Evolutionary conservation across 2,329 filamentous ascomycete species (phyloP), one percentile per base, ranked within the genome.

Genomic region (Cordyceps javanica): DNA sequence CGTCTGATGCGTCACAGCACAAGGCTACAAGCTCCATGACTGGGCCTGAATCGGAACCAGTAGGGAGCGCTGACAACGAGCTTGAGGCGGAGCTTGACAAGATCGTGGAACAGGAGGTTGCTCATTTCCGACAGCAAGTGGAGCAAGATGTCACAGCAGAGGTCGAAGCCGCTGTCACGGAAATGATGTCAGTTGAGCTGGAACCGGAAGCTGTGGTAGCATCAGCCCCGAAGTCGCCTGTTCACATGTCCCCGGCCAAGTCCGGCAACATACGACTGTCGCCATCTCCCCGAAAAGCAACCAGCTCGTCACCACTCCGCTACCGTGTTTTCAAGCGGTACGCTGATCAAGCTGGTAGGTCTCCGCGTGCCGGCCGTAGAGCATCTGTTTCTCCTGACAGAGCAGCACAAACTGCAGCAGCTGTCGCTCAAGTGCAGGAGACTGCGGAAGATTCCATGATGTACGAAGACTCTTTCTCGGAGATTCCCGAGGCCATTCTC

Each of bases 401-500:
- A 21, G 42, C 51, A 32, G 58, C 16, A 51, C 30, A 45, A 49
- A 50, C 46, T 11, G 28, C 25, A 21, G 14, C 45, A 16, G 26
- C 2, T 9, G 28, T 21, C 28, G 36, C 38, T 11, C n/a, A 32
- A 25, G 28, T 21, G 4, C 55, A 57, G 10, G 45, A 57, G n/a
- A 14, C 30, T 9, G 19, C 25, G 9, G 23, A 72, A 2, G 69
- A 73, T 23, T 65, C 69, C 2, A 69, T 67, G 39, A 51, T 67
- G 28, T 80, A 82, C 45, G 78, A 82, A 1, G 81, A 83, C 60
- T 82, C 80, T 0, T 84, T 83, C 62, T 83, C 81, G 0, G 79
- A 82, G 53, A 80, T 83, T 16, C 79, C 81, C 0, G 75, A 79
- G 16, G 73, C 68, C 4, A 69, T 82, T 2, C 73, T 83, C 4